Evolutionary conservation across 2,329 filamentous ascomycete species (phyloP), one percentile per base, ranked within the genome.

Genomic region (Trichophyton rubrum): DNA sequence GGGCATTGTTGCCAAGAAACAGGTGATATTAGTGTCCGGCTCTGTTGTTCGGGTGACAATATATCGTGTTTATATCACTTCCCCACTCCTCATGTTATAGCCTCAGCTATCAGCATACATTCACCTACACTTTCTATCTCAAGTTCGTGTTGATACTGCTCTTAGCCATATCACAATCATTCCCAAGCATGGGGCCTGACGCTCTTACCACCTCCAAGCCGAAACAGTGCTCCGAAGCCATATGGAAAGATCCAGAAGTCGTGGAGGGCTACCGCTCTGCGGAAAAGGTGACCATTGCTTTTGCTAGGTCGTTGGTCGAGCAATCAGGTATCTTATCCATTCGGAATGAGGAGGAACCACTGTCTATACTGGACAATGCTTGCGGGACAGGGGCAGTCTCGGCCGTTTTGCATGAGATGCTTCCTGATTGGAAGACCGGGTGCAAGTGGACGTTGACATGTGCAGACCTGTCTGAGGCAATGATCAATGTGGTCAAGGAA

Each of bases 161-260:
- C 22, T 53, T 13, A 3, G 27, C 5, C 15, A 43, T n/a, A 3
- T 51, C 9, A 53, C 4, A 6, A n/a, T 30, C 27, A 30, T 33
- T 9, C 15, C 13, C 49, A 15, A 53, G 9, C 13, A 53, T 53
- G 49, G 30, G 6, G 9, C n/a, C 43, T 5, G 22, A 24, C 22
- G 15, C 17, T 7, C 33, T 15, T 20, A 17, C 15, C 24, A 8
- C 24, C 30, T 17, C 33, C 27, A 17, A 22, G n/a, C 53, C 11
- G 20, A 17, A 41, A 40, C 24, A 61, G 3, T 15, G 38, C 11
- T n/a, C 20, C 15, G 43, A 58, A 13, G 51, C 20, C 35, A 61
- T 61, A 58, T 61, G 59, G 59, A 61, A 58, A n/a, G 59, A 61
- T 33, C 59, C 59, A 51, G 53, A 58, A 33, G 38, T 58, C 5